Evolutionary conservation across 345 rosid species (phyloP).

Genomic region (Cardamine occulta): DNA sequence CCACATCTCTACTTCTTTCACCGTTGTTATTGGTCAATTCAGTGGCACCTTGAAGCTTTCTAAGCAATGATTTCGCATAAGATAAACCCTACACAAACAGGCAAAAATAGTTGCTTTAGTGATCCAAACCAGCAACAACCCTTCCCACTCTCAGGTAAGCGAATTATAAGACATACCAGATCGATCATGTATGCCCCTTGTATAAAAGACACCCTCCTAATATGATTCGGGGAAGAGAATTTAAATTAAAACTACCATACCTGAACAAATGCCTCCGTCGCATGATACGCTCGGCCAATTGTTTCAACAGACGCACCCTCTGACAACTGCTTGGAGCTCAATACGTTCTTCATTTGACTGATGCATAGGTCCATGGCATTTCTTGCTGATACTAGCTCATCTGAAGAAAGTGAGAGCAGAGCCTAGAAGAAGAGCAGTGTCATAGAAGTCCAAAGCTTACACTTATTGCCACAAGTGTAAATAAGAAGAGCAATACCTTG

Average conservation of each 20-base stretch:
- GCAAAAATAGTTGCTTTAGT: slow-evolving; percentile 16
- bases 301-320: slow-evolving; percentile 90
- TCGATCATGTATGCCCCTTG: slow-evolving; percentile 11
- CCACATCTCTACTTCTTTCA: slow-evolving; percentile 79
- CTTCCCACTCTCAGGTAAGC: not conserved
- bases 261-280: slow-evolving; percentile 91
- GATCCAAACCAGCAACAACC: slow-evolving; percentile 16
- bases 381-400: slow-evolving; percentile 87
- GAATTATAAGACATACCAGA: slow-evolving; percentile 9
- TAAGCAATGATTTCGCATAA: slow-evolving; percentile 79
- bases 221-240: not conserved
- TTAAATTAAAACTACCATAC: slow-evolving; percentile 44
- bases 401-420: slow-evolving; percentile 85
- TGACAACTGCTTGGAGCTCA: slow-evolving; percentile 80
- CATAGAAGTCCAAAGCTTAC: slow-evolving; percentile 10
- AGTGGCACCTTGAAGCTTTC: slow-evolving; percentile 69
- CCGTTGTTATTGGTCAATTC: slow-evolving; percentile 55
- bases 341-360: slow-evolving; percentile 80
- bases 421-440: slow-evolving; percentile 61
- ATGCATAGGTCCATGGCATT: slow-evolving; percentile 79
- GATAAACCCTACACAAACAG: slow-evolving; percentile 70
- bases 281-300: slow-evolving; percentile 90
- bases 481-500: slow-evolving; percentile 61
- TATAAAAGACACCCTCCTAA: slow-evolving; percentile 17
- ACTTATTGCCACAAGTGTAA: slow-evolving; percentile 9